phyloP scores from a whole-genome alignment of 1,284 basidiomycete species.

The Microbotryum intermedium region DNA sequence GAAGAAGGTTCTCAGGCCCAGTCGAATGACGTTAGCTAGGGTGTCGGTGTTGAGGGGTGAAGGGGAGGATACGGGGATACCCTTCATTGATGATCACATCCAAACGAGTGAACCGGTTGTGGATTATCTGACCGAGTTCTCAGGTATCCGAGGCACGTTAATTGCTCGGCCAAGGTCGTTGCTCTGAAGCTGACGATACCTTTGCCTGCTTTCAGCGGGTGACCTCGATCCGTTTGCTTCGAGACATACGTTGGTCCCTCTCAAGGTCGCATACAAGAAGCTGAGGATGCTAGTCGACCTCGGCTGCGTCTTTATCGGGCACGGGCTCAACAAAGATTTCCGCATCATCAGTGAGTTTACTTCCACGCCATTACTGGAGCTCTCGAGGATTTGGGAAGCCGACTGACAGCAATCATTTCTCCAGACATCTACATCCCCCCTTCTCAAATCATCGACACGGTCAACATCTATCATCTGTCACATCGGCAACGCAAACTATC shows the following conservation, averaged over 20 bases:
- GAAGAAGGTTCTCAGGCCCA: conserved; percentile 82
- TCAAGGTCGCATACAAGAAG: conserved; percentile 97
- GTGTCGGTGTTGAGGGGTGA: conserved; percentile 88
- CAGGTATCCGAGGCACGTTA: conserved; percentile 80
- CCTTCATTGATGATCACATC: conserved; percentile 98
- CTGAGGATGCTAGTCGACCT: conserved; percentile 85
- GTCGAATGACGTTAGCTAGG: conserved; percentile 80
- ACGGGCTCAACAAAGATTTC: conserved; percentile 98
- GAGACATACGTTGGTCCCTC: conserved; percentile 78
- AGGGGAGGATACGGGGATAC: conserved; percentile 65
- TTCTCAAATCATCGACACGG: conserved; percentile 91
- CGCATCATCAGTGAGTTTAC: conserved; percentile 80
- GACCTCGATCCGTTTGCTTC: conserved; percentile 82
- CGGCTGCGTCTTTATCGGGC: conserved; percentile 94
- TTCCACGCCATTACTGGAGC: neutral
- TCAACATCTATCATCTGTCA: conserved; percentile 82
- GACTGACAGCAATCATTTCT: too few species aligned
- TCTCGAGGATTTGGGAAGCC: neutral
- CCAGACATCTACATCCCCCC: conserved; percentile 92
- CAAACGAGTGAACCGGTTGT: conserved; percentile 89
- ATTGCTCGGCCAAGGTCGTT: neutral
- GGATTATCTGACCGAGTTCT: conserved; percentile 94
- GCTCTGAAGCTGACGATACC: neutral
- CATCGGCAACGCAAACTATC: conserved; percentile 77
- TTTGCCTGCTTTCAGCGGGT: conserved; percentile 51